Base-by-base conservation (phyloP, 371 early-diverging fungal species). In the Actinomortierella wolfii region DNA sequence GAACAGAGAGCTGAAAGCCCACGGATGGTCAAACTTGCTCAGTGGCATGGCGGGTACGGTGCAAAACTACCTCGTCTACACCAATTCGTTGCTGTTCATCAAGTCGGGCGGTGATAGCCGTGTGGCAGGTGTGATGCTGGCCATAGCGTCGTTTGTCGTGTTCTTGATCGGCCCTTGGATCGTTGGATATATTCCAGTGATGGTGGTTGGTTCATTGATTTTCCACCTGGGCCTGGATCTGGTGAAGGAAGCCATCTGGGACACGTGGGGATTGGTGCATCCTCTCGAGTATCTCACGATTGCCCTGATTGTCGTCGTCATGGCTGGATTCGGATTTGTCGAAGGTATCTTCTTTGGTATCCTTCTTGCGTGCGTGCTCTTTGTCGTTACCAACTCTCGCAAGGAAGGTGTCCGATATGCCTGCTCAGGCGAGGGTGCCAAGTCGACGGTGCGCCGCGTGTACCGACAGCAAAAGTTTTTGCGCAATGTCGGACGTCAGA, bases 191-290 rank as follows among this genome's bases (percentile, higher is more conserved):
- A 95, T 98, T 14, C 98, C 98, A 0, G 90, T 91, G 14, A 86
- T 96, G 80, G 91, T 96, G 5, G 96, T 97, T 1, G 97, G 96
- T 8, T 87, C 90, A 23, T 81, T 97, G 15, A 96, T 98, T 45
- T 96, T 97, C 81, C 96, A 97, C 65, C 79, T 98, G 26, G 98
- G 97, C 11, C 68, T 97, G 44, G 98, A 97, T 56, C 80, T 98
- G 28, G 59, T 96, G 44, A 93, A 92, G 59, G 97, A 97, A 70
- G 92, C 94, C 0, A 70, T 97, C 11, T 76, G 85, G 50, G 97
- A 98, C 70, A 94, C 97, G 0, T 85, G 88, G 82, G 80, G 84
- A n/a, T 81, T 88, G 6, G 94, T 97, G 1, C 89, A 92, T 48
- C 82, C 78, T 26, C 78, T 94, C 20, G 98, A 98, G 71, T 98